phyloP scores from a whole-genome alignment of 179 eudicot species.

The Monotropa hypopitys region DNA sequence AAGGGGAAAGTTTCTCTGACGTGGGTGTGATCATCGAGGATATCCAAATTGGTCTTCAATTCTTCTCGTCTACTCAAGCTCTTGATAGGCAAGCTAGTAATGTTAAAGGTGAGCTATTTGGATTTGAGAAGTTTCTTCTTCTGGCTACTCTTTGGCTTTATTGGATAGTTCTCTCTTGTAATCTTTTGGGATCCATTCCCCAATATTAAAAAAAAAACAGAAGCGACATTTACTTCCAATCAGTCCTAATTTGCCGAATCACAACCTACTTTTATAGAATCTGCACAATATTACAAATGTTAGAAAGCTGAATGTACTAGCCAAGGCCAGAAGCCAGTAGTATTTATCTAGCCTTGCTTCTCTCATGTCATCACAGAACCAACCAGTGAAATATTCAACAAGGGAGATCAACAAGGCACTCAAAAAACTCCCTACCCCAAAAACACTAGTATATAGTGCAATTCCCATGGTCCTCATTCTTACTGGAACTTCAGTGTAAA shows the following conservation, averaged over 20 bases:
- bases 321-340: constrained; percentile 67
- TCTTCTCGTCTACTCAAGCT: no score
- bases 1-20: no score
- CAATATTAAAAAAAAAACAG: no score
- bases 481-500: constrained; percentile 69
- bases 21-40: no score
- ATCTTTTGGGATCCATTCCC: no score
- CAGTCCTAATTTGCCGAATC: not conserved
- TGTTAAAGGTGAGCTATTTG: no score
- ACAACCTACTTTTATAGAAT: constrained; percentile 34
- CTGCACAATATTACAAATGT: constrained; percentile 41
- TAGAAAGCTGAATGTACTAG: constrained; percentile 47
- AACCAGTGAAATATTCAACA: constrained; percentile 46
- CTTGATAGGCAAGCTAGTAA: no score
- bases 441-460: constrained; percentile 77
- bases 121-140: no score
- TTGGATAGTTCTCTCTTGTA: no score
- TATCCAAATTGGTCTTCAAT: no score
- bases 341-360: constrained; percentile 74
- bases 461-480: constrained; percentile 83
- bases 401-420: constrained; percentile 57
- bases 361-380: constrained; percentile 86
- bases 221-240: not conserved
- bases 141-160: no score
- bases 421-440: constrained; percentile 83